Evolutionary conservation across 129 eudicot species (phyloP).

Genomic region (Pulicaria dysenterica): DNA sequence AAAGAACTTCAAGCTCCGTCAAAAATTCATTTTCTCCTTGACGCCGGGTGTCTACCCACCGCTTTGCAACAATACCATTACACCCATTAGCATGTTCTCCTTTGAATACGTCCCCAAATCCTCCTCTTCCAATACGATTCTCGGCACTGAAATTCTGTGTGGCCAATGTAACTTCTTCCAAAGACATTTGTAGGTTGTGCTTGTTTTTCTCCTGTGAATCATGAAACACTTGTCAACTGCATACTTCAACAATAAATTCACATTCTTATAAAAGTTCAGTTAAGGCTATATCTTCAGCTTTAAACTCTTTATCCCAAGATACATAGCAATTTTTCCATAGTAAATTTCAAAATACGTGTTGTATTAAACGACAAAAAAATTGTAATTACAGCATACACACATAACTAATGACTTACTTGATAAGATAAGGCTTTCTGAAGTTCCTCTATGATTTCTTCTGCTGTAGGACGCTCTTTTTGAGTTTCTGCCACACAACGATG

Average conservation of each 20-base stretch:
- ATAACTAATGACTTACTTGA: neutral
- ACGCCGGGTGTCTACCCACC: neutral
- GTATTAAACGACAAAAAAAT: neutral
- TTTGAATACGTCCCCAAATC: neutral
- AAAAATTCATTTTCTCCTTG: neutral
- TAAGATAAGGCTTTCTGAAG: neutral
- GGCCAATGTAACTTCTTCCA: neutral
- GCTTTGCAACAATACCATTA: neutral
- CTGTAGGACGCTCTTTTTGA: conserved; percentile 2
- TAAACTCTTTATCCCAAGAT: too few relatives aligned
- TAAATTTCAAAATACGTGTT: neutral
- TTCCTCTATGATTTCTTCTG: neutral
- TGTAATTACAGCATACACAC: neutral
- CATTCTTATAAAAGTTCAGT: too few relatives aligned
- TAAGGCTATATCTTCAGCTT: too few relatives aligned
- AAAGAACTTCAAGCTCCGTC: neutral
- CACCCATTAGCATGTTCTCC: neutral
- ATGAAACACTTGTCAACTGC: neutral
- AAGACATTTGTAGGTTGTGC: neutral
- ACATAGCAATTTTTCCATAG: too few relatives aligned
- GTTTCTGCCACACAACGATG: neutral
- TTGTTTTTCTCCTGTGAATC: neutral
- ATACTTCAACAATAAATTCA: too few relatives aligned
- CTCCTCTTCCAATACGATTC: neutral
- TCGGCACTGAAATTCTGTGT: neutral